Conservation (phyloP, 345 rosid species). For the Salix brachista region DNA sequence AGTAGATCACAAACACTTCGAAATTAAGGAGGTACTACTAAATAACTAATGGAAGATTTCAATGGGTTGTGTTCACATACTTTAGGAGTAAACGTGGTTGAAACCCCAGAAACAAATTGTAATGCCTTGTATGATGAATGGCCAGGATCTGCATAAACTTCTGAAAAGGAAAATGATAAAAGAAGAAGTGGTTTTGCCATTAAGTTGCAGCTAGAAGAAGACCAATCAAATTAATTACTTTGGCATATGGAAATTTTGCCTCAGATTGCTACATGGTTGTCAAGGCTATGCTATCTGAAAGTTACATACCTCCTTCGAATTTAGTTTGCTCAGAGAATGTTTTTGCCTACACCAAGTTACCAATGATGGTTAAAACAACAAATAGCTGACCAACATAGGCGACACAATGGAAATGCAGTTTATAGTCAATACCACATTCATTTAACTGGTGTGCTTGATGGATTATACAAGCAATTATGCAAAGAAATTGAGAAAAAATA, state of each 20-base stretch:
- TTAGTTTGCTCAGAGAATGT: slow-evolving; percentile 76
- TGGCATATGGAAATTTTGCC: not conserved
- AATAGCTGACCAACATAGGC: not conserved
- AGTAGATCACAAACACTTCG: not conserved
- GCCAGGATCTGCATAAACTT: slow-evolving; percentile 90
- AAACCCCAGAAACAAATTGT: slow-evolving; percentile 68
- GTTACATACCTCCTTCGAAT: slow-evolving; percentile 70
- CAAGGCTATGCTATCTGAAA: not conserved
- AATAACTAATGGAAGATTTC: not conserved
- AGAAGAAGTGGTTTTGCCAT: slow-evolving; percentile 1
- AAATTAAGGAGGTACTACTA: not conserved
- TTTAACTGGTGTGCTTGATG: not conserved
- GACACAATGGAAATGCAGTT: not conserved
- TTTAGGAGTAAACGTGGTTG: slow-evolving; percentile 77
- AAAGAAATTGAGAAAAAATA: not conserved
- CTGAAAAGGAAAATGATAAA: slow-evolving; percentile 32
- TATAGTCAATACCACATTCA: not conserved
- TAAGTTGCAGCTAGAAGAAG: slow-evolving; percentile 12
- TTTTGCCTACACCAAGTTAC: slow-evolving; percentile 60
- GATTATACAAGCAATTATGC: not conserved
- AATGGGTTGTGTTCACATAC: slow-evolving; percentile 33
- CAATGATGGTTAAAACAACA: slow-evolving; percentile 2
- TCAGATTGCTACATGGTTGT: not conserved
- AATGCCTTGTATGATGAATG: slow-evolving; percentile 75
- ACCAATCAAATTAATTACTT: not conserved